A percentile compares a stretch with the other conserved stretches of the same genome.
Conservation (phyloP, 2,329 filamentous ascomycete species). For the Epicoccum sorghinum region DNA sequence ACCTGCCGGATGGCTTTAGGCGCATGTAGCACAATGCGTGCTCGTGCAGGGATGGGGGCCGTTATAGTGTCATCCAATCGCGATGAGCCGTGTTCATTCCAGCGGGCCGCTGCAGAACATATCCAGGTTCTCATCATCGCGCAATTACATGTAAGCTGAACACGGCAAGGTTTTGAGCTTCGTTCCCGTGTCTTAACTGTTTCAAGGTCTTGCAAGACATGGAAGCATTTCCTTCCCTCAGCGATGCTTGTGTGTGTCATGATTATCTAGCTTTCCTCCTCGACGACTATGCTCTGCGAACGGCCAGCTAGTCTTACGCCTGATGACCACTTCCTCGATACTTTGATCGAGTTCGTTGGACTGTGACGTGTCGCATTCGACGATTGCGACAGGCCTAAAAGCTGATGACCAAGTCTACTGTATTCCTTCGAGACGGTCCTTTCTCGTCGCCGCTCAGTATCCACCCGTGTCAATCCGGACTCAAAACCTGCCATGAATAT, state of each 20-base stretch:
- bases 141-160: not conserved
- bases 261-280: not conserved
- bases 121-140: not conserved
- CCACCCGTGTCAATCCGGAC: conserved; percentile 29
- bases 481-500: conserved; percentile 39
- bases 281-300: not conserved
- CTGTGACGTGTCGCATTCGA: not conserved
- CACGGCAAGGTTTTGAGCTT: not conserved
- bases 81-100: not conserved
- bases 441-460: conserved; percentile 24
- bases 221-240: too few relatives aligned
- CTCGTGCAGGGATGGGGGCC: conserved; percentile 13
- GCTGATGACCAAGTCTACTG: conserved; percentile 20
- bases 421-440: conserved; percentile 18
- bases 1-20: conserved; percentile 22
- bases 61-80: not conserved
- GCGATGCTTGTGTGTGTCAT: not conserved
- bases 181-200: not conserved
- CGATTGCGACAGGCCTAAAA: conserved; percentile 25
- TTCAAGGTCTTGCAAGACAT: not conserved
- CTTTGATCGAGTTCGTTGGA: conserved; percentile 15
- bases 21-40: conserved; percentile 8
- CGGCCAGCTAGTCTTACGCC: conserved; percentile 14
- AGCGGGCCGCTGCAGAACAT: not conserved
- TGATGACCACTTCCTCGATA: conserved; percentile 22